Conservation (phyloP, 208 protist species). For the Leishmania braziliensis region DNA sequence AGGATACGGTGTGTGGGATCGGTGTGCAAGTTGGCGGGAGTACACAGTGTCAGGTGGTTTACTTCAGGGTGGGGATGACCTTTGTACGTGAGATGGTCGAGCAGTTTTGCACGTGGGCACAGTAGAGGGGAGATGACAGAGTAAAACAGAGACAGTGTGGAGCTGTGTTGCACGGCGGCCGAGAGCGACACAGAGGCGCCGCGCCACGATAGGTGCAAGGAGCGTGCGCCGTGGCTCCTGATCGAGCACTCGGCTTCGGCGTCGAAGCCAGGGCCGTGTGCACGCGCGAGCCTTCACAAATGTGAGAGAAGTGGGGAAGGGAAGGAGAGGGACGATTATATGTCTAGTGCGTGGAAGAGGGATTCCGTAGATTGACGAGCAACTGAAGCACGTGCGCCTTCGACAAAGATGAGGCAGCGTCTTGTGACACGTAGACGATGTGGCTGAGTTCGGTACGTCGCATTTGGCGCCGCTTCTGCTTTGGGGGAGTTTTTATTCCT, state of each 20-base stretch:
- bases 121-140: neutral
- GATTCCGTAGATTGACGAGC: neutral
- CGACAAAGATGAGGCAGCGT: neutral
- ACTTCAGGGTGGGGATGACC: no score
- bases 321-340: neutral
- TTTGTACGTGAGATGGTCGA: neutral
- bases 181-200: neutral
- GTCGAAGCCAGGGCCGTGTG: neutral
- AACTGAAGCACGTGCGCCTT: neutral
- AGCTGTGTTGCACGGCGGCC: neutral
- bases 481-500: neutral
- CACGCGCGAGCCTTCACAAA: neutral
- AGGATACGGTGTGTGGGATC: neutral
- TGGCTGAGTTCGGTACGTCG: neutral
- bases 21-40: neutral
- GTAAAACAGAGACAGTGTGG: neutral
- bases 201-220: neutral
- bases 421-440: neutral
- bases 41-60: no score
- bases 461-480: neutral
- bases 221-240: neutral
- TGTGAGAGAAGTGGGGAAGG: neutral
- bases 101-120: neutral
- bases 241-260: neutral
- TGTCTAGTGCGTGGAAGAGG: neutral